Percentiles rank a stretch among this genome's conserved stretches.
Conservation (phyloP, 768 basidiomycete genomes). For the Suillus plorans region DNA sequence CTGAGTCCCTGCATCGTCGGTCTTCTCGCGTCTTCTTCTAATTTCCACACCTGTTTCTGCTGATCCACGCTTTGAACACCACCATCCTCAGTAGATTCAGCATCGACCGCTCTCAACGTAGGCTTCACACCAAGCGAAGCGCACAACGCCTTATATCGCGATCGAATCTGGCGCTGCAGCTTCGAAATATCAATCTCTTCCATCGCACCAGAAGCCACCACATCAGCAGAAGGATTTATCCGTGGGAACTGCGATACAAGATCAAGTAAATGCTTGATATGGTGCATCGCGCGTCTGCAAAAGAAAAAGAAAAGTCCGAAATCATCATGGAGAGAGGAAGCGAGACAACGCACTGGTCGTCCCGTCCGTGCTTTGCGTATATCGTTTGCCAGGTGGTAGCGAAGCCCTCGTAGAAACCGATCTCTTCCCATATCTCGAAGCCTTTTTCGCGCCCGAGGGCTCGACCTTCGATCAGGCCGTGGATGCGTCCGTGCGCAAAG, state of each 20-base stretch:
- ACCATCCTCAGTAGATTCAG: neutral
- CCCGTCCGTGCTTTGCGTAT: conserved; percentile 37
- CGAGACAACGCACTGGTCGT: conserved; percentile 46
- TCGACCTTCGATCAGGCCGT: conserved; percentile 89
- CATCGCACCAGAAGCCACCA: conserved; percentile 31
- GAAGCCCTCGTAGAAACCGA: conserved; percentile 90
- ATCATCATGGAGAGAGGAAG: neutral
- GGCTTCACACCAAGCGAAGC: conserved; percentile 73
- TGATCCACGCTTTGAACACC: conserved; percentile 5
- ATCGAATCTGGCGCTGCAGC: conserved; percentile 81
- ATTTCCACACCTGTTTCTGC: conserved; percentile 4
- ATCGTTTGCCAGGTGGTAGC: conserved; percentile 69
- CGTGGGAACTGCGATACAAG: conserved; percentile 76
- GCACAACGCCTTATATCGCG: conserved; percentile 85
- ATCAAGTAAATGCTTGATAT: conserved; percentile 68
- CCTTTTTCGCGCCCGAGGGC: conserved; percentile 87
- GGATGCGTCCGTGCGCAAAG: conserved; percentile 80
- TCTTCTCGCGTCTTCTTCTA: conserved; percentile 6
- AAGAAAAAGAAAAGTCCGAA: neutral
- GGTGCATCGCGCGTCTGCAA: conserved; percentile 55
- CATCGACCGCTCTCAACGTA: conserved; percentile 29
- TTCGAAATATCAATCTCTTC: conserved; percentile 68
- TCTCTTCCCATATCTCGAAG: conserved; percentile 96
- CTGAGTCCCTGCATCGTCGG: conserved; percentile 12
- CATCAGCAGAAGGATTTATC: conserved; percentile 57